Evolutionary conservation across 1,139 yeast genomes (phyloP), one percentile per base, ranked within the genome.

Genomic region (Tardiomyces blankii): DNA sequence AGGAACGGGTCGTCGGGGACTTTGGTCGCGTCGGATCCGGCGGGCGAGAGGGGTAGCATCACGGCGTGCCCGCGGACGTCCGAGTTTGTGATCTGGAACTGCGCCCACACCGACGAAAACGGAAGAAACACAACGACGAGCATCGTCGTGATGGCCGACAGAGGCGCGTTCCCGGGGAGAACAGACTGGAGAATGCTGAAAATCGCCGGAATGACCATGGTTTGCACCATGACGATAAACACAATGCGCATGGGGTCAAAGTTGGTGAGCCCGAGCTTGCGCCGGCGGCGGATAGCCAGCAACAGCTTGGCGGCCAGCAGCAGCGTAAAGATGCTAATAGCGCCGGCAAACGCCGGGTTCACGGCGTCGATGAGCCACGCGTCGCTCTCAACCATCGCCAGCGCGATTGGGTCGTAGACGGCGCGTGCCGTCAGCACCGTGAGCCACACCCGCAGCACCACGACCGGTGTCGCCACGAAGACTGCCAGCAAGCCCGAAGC

Each of bases 41-140:
- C 25, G 7, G 25, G 7, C 3, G 35, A 30, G 9, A 30, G 11
- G 9, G 35, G 16, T 11, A 14, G 35, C n/a, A 30, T 13, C 9
- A 30, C 16, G 16, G 35, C 35, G 11, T 30, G 35, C 5, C 16
- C 16, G 16, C 35, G 5, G 9, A 30, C 16, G 35, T 30, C 35
- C 16, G 35, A 23, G 46, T 43, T 27, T 39, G 42, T 41, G 41
- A 48, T 42, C 23, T 47, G 46, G 46, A 54, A 48, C 18, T 52
- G 48, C 2, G 96, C 95, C 96, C 96, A 88, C 73, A 87, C 74
- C 0, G 95, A 79, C 0, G 95, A 79, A 44, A 88, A 65, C 1
- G 96, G 96, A 46, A 88, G 68, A 8, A 88, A 82, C 32, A 85
- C 59, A 0, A 82, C 82, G 13, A 74, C 77, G 16, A 75, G 48